These are phyloP conservation scores for Phytophthora rubi DNA, from an alignment of 352 stramenopile species.

Conservation along the genomic window DNA sequence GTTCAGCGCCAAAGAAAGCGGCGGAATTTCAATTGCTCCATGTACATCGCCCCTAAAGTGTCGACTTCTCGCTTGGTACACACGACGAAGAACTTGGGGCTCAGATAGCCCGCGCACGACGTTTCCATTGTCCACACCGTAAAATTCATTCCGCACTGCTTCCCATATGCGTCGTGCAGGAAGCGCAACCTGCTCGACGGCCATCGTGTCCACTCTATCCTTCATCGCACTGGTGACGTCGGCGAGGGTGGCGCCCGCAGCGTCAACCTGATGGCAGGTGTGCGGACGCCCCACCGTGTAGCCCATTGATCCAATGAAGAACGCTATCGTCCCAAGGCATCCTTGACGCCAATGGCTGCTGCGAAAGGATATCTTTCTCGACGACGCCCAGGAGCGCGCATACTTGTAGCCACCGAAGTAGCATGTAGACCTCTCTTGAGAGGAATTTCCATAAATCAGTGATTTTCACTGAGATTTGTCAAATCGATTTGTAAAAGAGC, in stretches of 20 bases:
- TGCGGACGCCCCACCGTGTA: constrained; percentile 4
- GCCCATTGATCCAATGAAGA: constrained; percentile 16
- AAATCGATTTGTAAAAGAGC: neutral
- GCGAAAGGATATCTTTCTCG: constrained; percentile 13
- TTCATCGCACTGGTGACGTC: constrained; percentile 11
- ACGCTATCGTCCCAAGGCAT: constrained; percentile 18
- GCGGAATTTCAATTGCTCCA: constrained; percentile 22
- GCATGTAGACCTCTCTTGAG: constrained; percentile 1
- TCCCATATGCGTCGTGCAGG: constrained; percentile 9
- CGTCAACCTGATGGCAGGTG: constrained; percentile 2
- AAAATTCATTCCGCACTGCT: neutral
- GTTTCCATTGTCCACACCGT: constrained; percentile 4
- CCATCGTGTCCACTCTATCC: neutral
- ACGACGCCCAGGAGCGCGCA: constrained; percentile 4
- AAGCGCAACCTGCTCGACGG: neutral
- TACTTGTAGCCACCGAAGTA: constrained; percentile 20
- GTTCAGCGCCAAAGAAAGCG: constrained; percentile 11
- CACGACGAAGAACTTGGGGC: constrained; percentile 13
- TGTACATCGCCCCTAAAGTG: constrained; percentile 20
- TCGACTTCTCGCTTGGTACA: constrained; percentile 14
- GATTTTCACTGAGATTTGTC: neutral
- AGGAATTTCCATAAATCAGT: no score
- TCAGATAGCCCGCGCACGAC: constrained; percentile 14
- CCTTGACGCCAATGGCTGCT: constrained; percentile 16
- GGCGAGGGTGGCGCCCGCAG: neutral